phyloP scores from a whole-genome alignment of 2,329 filamentous ascomycete species.

The Thelonectria olida region DNA sequence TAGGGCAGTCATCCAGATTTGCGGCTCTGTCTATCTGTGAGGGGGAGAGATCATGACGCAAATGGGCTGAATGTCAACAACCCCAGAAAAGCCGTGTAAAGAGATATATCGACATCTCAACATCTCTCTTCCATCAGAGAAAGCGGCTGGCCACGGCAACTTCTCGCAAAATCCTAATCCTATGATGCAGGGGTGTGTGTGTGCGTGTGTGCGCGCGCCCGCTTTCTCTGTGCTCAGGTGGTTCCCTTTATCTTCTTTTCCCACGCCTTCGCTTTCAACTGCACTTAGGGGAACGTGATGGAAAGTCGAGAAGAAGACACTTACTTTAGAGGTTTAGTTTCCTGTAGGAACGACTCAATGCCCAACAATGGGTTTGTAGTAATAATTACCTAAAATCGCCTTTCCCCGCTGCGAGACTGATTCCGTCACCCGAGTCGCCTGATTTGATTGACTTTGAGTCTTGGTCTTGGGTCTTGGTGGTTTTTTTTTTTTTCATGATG shows the following conservation, averaged over 20 bases:
- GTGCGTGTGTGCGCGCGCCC: slow-evolving; percentile 5
- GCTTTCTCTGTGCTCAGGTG: slow-evolving; percentile 18
- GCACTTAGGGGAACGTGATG: slow-evolving; percentile 67
- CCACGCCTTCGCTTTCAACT: slow-evolving; percentile 55
- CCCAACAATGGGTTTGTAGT: slow-evolving; percentile 29
- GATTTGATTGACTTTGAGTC: not conserved
- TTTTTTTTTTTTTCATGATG: slow-evolving; percentile 1
- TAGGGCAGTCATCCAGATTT: slow-evolving; percentile 22
- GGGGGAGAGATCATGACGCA: slow-evolving; percentile 12
- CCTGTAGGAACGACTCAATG: slow-evolving; percentile 17
- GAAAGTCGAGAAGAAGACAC: slow-evolving; percentile 23
- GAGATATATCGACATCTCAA: not conserved
- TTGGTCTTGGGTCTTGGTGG: slow-evolving; percentile 6
- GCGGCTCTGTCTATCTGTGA: slow-evolving; percentile 13
- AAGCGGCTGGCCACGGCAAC: slow-evolving; percentile 29
- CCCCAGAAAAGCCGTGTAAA: not conserved
- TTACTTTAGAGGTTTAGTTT: slow-evolving; percentile 23
- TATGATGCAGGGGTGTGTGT: slow-evolving; percentile 14
- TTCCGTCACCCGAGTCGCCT: slow-evolving; percentile 25
- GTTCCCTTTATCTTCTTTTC: slow-evolving; percentile 16
- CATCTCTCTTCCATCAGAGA: not conserved
- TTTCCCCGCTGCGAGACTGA: slow-evolving; percentile 6
- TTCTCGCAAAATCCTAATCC: slow-evolving; percentile 12
- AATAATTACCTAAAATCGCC: slow-evolving; percentile 40
- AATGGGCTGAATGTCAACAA: slow-evolving; percentile 4